Conservation (phyloP, 1,284 basidiomycete genomes). For the Macrocystidia cucumis region DNA sequence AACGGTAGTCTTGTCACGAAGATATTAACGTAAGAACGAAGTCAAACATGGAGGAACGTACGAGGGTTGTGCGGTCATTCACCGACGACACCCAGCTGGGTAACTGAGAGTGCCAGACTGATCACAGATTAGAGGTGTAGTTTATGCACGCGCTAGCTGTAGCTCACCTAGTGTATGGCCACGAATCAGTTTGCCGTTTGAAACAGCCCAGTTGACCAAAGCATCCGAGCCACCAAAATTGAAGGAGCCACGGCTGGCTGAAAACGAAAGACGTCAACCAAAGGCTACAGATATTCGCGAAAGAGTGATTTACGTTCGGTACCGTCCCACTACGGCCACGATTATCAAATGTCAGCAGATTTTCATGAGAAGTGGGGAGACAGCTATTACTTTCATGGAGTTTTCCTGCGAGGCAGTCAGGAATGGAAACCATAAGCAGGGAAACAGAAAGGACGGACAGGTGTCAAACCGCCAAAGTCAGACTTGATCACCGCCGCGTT, state of each 20-base stretch:
- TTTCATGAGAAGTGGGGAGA: not conserved
- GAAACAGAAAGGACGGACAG: constrained; percentile 10
- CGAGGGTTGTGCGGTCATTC: constrained; percentile 13
- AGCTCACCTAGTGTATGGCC: constrained; percentile 19
- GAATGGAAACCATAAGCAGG: not conserved
- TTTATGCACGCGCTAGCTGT: not conserved
- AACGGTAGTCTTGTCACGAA: constrained; percentile 14
- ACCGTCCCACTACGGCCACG: constrained; percentile 15
- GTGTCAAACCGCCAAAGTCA: constrained; percentile 18
- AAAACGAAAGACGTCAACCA: not conserved
- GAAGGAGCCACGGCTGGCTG: constrained; percentile 15
- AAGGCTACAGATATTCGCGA: too few species aligned
- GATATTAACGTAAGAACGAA: not conserved
- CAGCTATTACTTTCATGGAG: constrained; percentile 17
- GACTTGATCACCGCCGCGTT: constrained; percentile 16
- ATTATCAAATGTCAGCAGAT: not conserved
- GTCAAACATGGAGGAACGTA: constrained; percentile 5
- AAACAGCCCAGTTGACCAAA: constrained; percentile 21
- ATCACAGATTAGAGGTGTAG: not conserved
- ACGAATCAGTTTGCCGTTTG: constrained; percentile 20
- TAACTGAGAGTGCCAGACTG: constrained; percentile 22
- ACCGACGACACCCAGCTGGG: constrained; percentile 18
- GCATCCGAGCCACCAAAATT: constrained; percentile 16
- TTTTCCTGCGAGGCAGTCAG: constrained; percentile 14
- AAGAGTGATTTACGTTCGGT: constrained; percentile 13